Evolutionary conservation across 2,329 filamentous ascomycete genomes (phyloP).

Genomic region (Penicillium sp.): DNA sequence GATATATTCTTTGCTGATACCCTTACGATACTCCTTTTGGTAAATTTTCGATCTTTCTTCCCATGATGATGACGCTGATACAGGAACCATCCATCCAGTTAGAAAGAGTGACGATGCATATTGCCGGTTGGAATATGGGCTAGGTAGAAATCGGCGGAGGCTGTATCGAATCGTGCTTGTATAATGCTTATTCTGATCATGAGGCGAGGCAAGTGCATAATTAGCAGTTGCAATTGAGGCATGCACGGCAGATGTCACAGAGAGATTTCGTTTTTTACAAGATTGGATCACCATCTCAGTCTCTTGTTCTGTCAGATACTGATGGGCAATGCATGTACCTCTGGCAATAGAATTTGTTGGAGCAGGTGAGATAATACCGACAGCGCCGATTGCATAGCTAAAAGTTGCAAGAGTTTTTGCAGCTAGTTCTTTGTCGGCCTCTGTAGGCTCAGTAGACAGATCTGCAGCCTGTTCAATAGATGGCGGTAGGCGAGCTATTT

Average conservation of each 20-base stretch:
- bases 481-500: conserved; percentile 20
- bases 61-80: conserved; percentile 15
- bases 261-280: conserved; percentile 18
- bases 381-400: conserved; percentile 17
- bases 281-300: conserved; percentile 20
- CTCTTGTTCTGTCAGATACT: conserved; percentile 16
- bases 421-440: conserved; percentile 14
- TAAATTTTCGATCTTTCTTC: conserved; percentile 13
- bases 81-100: conserved; percentile 16
- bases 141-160: conserved; percentile 24
- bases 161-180: conserved; percentile 27
- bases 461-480: conserved; percentile 22
- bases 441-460: conserved; percentile 10
- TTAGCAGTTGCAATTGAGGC: conserved; percentile 27
- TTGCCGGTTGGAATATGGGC: conserved; percentile 23
- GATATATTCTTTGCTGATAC: conserved; percentile 20
- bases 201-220: conserved; percentile 20
- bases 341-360: conserved; percentile 16
- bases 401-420: conserved; percentile 17
- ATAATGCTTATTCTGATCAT: conserved; percentile 22
- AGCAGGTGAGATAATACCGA: conserved; percentile 21
- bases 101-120: conserved; percentile 18
- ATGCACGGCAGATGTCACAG: conserved; percentile 28
- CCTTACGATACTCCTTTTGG: conserved; percentile 20
- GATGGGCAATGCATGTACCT: conserved; percentile 16